Evolutionary conservation across 495 filamentous ascomycete genomes (phyloP).

Genomic region (Friedmanniomyces simplex): DNA sequence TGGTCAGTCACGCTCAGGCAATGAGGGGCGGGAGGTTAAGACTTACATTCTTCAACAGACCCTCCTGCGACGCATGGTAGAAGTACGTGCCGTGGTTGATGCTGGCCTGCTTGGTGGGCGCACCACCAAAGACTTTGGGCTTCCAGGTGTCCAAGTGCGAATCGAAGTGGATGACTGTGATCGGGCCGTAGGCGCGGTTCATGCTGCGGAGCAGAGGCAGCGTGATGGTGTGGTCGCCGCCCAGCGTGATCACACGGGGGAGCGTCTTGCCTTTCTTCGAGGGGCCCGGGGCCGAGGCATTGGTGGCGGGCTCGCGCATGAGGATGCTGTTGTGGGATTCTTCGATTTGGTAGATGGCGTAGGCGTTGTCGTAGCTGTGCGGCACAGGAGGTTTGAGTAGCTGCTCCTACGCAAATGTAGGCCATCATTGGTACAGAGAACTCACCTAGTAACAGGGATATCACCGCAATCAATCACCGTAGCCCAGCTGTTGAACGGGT

Average conservation of each 20-base stretch:
- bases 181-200: constrained; percentile 33
- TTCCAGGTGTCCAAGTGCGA: constrained; percentile 49
- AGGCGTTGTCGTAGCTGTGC: constrained; percentile 35
- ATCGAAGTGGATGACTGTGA: constrained; percentile 38
- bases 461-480: constrained; percentile 36
- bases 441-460: constrained; percentile 40
- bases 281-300: constrained; percentile 40
- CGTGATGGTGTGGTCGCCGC: constrained; percentile 54
- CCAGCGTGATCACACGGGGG: constrained; percentile 34
- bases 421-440: neutral
- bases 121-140: constrained; percentile 56
- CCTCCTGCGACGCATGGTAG: constrained; percentile 58
- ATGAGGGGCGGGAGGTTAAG: no score
- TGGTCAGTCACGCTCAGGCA: neutral
- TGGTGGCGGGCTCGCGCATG: constrained; percentile 35
- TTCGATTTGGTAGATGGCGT: constrained; percentile 35
- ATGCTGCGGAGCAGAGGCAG: constrained; percentile 44
- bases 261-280: constrained; percentile 48
- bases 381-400: neutral
- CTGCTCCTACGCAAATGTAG: neutral
- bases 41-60: constrained; percentile 54
- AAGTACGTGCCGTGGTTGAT: constrained; percentile 85
- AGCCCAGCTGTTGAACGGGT: constrained; percentile 36
- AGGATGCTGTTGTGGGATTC: constrained; percentile 35
- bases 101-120: constrained; percentile 51